phyloP scores from a whole-genome alignment of 2,329 filamentous ascomycete genomes.

The Talaromyces atroroseus region DNA sequence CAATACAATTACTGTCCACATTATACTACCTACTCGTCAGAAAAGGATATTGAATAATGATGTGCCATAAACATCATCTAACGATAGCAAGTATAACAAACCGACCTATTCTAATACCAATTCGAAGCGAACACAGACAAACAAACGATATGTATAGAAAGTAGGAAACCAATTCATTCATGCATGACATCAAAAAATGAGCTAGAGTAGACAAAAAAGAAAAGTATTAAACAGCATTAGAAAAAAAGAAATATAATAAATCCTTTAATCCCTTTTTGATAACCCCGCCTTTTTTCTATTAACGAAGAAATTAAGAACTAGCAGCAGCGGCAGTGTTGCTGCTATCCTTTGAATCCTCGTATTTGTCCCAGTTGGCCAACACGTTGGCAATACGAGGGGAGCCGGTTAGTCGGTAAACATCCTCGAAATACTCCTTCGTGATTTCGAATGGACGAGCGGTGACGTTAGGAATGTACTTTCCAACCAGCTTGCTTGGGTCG shows the following conservation, averaged over 20 bases:
- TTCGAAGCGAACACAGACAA: background rate
- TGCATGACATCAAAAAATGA: constrained; percentile 9
- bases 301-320: background rate
- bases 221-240: constrained; percentile 1
- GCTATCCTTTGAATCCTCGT: constrained; percentile 37
- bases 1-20: background rate
- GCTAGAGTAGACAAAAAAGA: background rate
- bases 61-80: background rate
- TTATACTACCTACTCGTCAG: background rate
- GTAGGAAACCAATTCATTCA: constrained; percentile 2
- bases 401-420: constrained; percentile 93
- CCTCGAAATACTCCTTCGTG: constrained; percentile 98
- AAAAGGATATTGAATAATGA: background rate
- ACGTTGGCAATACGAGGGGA: constrained; percentile 51
- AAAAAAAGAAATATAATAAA: background rate
- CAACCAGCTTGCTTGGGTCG: constrained; percentile 90
- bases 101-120: background rate
- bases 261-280: background rate
- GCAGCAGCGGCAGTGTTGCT: background rate
- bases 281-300: background rate
- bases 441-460: constrained; percentile 93
- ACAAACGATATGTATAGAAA: background rate
- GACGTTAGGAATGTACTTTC: constrained; percentile 99
- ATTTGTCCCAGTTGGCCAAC: constrained; percentile 81
- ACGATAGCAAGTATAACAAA: background rate